Conservation (phyloP, 345 rosid species). For the Stellera chamaejasme region DNA sequence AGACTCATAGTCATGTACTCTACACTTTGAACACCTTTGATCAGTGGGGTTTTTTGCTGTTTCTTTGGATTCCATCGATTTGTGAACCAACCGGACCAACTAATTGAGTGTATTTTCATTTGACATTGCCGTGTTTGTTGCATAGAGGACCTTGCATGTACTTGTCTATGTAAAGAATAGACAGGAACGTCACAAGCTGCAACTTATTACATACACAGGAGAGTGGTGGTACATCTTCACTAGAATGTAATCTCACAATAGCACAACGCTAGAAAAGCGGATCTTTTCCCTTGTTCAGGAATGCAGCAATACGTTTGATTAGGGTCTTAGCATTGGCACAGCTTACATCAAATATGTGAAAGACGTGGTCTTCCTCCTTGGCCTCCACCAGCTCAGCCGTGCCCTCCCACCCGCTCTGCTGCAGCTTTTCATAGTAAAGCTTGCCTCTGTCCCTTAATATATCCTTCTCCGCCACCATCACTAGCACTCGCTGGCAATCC, state of each 20-base stretch:
- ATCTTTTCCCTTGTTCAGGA: constrained; percentile 22
- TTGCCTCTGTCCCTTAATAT: constrained; percentile 51
- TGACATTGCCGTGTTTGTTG: too few relatives aligned
- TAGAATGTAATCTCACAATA: neutral
- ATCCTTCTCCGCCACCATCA: constrained; percentile 58
- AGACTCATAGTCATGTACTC: constrained; percentile 7
- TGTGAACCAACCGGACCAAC: neutral
- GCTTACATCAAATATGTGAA: constrained; percentile 49
- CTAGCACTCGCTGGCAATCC: constrained; percentile 41
- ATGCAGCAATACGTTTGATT: constrained; percentile 38
- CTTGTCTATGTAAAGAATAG: too few relatives aligned
- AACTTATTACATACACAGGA: neutral
- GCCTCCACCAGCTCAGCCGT: constrained; percentile 44
- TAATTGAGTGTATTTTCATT: neutral
- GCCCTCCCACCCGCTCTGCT: constrained; percentile 44
- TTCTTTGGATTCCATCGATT: neutral
- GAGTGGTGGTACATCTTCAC: neutral
- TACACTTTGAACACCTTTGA: neutral
- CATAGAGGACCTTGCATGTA: too few relatives aligned
- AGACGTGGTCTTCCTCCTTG: constrained; percentile 61
- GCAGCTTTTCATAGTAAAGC: constrained; percentile 41
- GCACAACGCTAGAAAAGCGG: neutral
- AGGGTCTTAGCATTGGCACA: constrained; percentile 38
- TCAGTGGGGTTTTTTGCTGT: neutral
- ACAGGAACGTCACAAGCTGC: too few relatives aligned